A percentile compares a stretch with the other conserved stretches of the same genome.
Evolutionary conservation across 495 filamentous ascomycete species (phyloP).

Genomic region (Acidiella bohemica): DNA sequence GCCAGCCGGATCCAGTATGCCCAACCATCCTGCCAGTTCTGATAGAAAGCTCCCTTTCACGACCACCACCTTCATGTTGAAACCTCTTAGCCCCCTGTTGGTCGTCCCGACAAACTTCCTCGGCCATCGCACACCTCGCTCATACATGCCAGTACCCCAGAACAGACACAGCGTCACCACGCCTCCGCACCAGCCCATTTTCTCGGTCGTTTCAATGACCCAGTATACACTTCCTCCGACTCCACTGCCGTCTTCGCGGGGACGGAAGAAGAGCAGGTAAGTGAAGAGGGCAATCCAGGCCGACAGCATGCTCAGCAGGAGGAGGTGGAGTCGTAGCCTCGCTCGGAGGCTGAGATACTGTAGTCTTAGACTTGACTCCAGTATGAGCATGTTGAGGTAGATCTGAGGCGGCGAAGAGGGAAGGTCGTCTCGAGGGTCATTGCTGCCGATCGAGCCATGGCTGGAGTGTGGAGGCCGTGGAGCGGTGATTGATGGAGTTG

Average conservation of each 20-base stretch:
- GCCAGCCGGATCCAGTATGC: constrained; percentile 64
- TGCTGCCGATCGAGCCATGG: constrained; percentile 31
- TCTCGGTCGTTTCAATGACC: constrained; percentile 78
- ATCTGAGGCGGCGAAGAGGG: constrained; percentile 92
- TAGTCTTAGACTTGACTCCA: constrained; percentile 83
- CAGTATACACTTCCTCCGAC: constrained; percentile 91
- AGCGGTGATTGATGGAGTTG: constrained; percentile 16
- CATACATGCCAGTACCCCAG: constrained; percentile 91
- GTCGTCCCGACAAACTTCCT: constrained; percentile 75
- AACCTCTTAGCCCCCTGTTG: constrained; percentile 75
- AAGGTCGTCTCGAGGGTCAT: constrained; percentile 64
- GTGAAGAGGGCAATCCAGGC: constrained; percentile 71
- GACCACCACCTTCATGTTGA: constrained; percentile 92
- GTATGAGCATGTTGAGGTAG: constrained; percentile 92
- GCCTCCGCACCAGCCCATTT: constrained; percentile 76
- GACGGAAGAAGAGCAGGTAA: constrained; percentile 77
- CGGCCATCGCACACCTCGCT: constrained; percentile 87
- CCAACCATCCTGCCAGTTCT: constrained; percentile 53
- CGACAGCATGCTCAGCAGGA: constrained; percentile 68
- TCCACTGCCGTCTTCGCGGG: constrained; percentile 77
- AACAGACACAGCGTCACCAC: constrained; percentile 68
- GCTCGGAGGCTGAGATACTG: constrained; percentile 85
- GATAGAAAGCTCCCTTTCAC: constrained; percentile 73
- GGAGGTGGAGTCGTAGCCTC: constrained; percentile 85
- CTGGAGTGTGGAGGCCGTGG: constrained; percentile 23